Percentiles rank a stretch among this genome's conserved stretches.
Conservation (phyloP, 371 early-diverging fungal genomes). For the Racocetra persica region DNA sequence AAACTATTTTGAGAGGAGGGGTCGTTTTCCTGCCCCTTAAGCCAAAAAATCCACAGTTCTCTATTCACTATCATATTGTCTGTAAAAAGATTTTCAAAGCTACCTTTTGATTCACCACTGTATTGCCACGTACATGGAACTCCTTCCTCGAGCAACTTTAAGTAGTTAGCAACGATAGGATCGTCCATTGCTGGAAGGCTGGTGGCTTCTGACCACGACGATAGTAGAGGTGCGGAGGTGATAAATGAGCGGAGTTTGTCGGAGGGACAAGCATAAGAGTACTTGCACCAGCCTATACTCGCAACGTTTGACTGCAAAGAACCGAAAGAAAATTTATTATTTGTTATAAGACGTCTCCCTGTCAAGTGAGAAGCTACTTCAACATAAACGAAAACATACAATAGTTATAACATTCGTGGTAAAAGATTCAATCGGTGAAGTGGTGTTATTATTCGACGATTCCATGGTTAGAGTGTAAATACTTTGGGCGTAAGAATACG, state of each 20-base stretch:
- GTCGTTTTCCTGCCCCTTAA: not conserved
- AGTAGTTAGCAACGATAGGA: conserved; percentile 20
- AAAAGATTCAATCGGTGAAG: conserved; percentile 38
- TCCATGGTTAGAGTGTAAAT: conserved; percentile 1
- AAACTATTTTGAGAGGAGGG: not conserved
- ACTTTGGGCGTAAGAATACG: not conserved
- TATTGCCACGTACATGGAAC: conserved; percentile 42
- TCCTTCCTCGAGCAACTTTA: conserved; percentile 14
- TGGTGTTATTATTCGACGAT: not conserved
- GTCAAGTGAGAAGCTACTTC: not conserved
- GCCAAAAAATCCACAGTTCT: conserved; percentile 41
- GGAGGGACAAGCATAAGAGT: conserved; percentile 10
- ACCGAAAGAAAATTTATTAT: not conserved
- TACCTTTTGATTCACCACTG: not conserved
- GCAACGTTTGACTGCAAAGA: conserved; percentile 6
- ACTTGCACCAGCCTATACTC: conserved; percentile 29
- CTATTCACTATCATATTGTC: not conserved
- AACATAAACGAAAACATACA: not conserved
- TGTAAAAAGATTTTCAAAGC: conserved; percentile 1
- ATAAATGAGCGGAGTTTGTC: conserved; percentile 28
- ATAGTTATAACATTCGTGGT: conserved; percentile 23
- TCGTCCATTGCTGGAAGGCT: not conserved
- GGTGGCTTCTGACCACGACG: not conserved
- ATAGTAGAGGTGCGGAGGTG: not conserved
- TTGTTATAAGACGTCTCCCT: too few relatives aligned